These are phyloP conservation scores for Fusarium chuoi DNA, from an alignment of 2,329 filamentous ascomycete species.

Conservation along the genomic window DNA sequence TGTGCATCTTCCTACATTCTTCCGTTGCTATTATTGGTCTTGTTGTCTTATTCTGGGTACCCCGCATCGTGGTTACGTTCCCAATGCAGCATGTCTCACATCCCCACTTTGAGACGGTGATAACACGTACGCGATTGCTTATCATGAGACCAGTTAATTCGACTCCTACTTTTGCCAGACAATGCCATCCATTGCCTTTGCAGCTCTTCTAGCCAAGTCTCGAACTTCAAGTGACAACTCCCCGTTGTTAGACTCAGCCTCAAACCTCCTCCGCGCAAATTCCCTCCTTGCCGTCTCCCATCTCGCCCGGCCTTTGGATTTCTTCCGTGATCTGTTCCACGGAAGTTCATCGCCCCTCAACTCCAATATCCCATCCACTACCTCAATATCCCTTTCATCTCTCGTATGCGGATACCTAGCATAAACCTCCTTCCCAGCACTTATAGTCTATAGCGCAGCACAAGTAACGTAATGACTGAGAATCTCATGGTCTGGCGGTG, in stretches of 20 bases:
- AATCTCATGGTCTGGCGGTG: neutral
- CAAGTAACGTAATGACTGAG: neutral
- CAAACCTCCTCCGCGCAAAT: neutral
- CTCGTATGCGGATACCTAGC: neutral
- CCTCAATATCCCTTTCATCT: constrained; percentile 1
- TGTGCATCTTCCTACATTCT: rapidly evolving
- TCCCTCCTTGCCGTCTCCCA: constrained; percentile 18
- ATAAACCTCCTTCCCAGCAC: neutral
- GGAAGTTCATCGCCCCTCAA: neutral
- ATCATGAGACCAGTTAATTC: rapidly evolving
- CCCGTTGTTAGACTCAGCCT: neutral
- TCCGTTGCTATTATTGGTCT: too few relatives aligned
- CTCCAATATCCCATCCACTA: neutral
- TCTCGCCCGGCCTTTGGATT: neutral
- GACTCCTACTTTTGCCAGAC: neutral
- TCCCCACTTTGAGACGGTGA: neutral
- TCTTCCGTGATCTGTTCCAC: constrained; percentile 3
- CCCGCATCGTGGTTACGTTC: neutral
- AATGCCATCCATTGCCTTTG: neutral
- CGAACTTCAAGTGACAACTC: neutral
- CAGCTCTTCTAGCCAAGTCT: neutral
- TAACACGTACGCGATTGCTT: rapidly evolving
- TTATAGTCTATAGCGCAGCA: neutral
- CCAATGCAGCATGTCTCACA: neutral
- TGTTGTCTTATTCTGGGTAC: too few relatives aligned